Conservation (phyloP, 108 stramenopile species). For the Nitzschia putrida region DNA sequence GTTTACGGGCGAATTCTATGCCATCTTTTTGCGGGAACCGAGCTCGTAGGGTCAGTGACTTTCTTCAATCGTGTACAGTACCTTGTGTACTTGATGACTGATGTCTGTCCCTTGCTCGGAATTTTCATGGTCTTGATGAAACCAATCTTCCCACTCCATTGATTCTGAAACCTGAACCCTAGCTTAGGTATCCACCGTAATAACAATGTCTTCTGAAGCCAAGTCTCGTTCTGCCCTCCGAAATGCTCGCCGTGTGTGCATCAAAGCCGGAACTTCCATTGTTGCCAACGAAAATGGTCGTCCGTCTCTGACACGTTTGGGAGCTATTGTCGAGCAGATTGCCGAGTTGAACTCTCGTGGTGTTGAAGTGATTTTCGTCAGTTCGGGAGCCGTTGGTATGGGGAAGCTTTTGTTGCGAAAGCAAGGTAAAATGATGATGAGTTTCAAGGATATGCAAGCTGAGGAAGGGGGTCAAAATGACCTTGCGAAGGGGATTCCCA, state of each 20-base stretch:
- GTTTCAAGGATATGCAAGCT: slow-evolving; percentile 53
- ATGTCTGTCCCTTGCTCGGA: no score
- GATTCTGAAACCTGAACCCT: no score
- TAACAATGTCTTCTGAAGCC: slow-evolving; percentile 3
- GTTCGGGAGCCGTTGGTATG: slow-evolving; percentile 84
- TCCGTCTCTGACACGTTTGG: slow-evolving; percentile 86
- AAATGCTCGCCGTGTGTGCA: slow-evolving; percentile 69
- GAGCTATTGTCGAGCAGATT: slow-evolving; percentile 88
- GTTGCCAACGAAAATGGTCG: slow-evolving; percentile 88
- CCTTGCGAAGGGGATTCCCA: neutral
- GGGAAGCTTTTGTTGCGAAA: slow-evolving; percentile 78
- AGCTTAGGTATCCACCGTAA: no score
- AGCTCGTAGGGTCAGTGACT: no score
- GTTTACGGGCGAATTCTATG: no score
- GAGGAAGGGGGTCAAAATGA: neutral
- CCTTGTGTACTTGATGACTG: no score
- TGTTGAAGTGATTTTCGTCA: slow-evolving; percentile 81
- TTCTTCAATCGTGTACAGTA: no score
- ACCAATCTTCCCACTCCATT: no score
- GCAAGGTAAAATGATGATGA: slow-evolving; percentile 66
- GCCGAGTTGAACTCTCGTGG: slow-evolving; percentile 74
- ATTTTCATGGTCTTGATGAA: no score
- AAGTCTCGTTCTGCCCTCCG: slow-evolving; percentile 58
- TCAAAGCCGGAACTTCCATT: slow-evolving; percentile 90
- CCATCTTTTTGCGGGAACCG: no score